phyloP scores from a whole-genome alignment of 345 rosid genomes.

The Eucalyptus regnans region DNA sequence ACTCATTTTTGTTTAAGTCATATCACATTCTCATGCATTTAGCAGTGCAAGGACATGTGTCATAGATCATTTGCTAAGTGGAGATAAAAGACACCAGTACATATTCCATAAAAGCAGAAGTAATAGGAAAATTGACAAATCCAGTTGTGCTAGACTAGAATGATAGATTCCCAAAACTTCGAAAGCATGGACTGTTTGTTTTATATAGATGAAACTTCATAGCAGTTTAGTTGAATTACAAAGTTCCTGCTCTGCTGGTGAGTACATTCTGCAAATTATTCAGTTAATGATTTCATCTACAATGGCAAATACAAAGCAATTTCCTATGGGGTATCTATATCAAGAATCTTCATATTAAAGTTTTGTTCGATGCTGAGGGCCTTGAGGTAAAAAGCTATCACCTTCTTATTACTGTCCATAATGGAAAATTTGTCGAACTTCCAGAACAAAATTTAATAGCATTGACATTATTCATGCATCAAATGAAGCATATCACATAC shows the following conservation, averaged over 20 bases:
- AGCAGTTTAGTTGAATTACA: background rate
- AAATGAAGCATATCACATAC: background rate
- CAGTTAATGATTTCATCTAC: background rate
- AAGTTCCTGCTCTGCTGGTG: background rate
- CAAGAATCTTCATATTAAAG: background rate
- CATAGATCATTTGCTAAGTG: background rate
- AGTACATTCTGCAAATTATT: background rate
- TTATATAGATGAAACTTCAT: background rate
- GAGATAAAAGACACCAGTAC: background rate
- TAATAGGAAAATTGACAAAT: background rate
- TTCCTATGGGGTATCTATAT: background rate
- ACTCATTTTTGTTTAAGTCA: background rate
- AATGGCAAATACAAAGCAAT: background rate
- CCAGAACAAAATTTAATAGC: background rate
- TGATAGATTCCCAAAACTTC: background rate
- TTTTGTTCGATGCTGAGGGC: background rate
- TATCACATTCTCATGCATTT: background rate
- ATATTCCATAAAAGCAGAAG: background rate
- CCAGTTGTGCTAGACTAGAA: background rate
- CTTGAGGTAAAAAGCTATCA: background rate
- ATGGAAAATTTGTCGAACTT: background rate
- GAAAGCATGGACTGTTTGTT: background rate
- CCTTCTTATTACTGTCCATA: background rate
- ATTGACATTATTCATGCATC: background rate
- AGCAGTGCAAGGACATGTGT: background rate